Evolutionary conservation across 768 basidiomycete genomes (phyloP).

Genomic region (Kwoniella shandongensis): DNA sequence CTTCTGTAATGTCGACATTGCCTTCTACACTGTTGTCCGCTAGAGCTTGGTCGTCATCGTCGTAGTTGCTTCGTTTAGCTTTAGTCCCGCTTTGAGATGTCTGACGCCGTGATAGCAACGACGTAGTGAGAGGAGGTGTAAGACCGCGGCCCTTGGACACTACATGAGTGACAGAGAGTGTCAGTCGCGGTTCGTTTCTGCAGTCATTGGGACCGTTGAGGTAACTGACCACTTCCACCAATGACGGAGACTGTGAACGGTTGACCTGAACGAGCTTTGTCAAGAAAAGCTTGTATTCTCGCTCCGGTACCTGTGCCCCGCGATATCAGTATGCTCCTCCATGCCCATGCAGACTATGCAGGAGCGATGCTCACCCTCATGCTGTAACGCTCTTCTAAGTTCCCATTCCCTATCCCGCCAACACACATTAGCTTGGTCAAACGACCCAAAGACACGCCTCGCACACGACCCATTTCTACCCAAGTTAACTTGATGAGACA

Average conservation of each 20-base stretch:
- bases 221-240: slow-evolving; percentile 46
- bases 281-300: slow-evolving; percentile 38
- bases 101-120: not conserved
- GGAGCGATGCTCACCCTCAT: slow-evolving; percentile 20
- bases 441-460: not conserved
- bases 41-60: not conserved
- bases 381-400: slow-evolving; percentile 21
- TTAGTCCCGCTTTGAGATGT: no score
- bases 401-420: slow-evolving; percentile 22
- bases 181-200: no score
- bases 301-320: slow-evolving; percentile 42
- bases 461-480: slow-evolving; percentile 13
- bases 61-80: not conserved
- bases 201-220: no score
- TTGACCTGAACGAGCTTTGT: slow-evolving; percentile 39
- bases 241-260: slow-evolving; percentile 46
- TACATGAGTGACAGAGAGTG: no score
- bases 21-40: no score
- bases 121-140: not conserved
- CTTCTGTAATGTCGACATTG: no score
- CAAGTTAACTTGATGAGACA: not conserved
- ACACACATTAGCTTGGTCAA: not conserved
- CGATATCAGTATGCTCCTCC: no score
- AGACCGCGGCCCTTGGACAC: slow-evolving; percentile 48
- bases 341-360: not conserved